Evolutionary conservation across 2,329 filamentous ascomycete species (phyloP), one percentile per base, ranked within the genome.

Genomic region (Raffaelea albimanens): DNA sequence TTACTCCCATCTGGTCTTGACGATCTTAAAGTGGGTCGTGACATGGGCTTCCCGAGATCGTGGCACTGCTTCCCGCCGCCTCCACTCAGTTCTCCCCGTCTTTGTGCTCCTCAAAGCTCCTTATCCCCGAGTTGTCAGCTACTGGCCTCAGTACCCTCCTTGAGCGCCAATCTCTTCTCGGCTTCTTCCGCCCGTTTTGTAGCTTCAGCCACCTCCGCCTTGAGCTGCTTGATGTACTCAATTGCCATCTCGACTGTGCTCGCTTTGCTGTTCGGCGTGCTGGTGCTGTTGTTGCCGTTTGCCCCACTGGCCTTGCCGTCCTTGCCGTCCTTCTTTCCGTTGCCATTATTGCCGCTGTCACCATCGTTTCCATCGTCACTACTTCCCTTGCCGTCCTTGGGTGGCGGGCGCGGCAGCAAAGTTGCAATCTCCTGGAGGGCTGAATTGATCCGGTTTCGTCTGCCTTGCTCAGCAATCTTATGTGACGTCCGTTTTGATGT

Each of bases 171-270:
- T 61, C 78, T 80, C 56, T 74, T 76, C 60, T 87, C 85, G 16
- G 84, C 78, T 48, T 75, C 73, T 21, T 75, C 75, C 14, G 89
- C 77, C 56, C 80, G 70, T 51, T 67, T 70, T 45, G 81, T 82
- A 20, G 82, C 81, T 31, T 80, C 76, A 2, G 73, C 76, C 16
- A 88, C 69, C 60, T 94, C 85, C 56, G 78, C 70, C 64, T 94
- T 82, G 52, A 98, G 67, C 51, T 82, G 76, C 65, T 87, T 91
- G 67, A 98, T 96, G 61, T 97, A 96, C 49, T 90, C 83, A 58
- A 97, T 97, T 2, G 93, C 93, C 67, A 87, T 83, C 66, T 98
- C 93, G n/a, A 98, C 93, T 1, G 94, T 96, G 56, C 87, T 95
- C 2, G 93, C 93, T 64, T 97, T 98, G 67, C 89, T 96, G 58